phyloP scores from a whole-genome alignment of 2,329 filamentous ascomycete genomes.

The Phyllosticta citriasiana region DNA sequence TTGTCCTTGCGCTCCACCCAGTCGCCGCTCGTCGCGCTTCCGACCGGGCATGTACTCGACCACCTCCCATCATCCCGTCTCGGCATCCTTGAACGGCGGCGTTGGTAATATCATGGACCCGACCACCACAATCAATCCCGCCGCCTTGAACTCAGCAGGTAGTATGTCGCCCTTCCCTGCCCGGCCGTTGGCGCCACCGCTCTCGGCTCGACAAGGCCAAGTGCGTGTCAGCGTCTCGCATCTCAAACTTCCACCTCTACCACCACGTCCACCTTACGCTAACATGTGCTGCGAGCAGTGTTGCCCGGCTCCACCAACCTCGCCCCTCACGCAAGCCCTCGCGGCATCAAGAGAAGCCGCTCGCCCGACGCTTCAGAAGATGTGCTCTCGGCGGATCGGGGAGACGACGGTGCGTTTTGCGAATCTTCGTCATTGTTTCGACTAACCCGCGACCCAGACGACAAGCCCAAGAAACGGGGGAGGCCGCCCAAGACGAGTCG shows the following conservation, averaged over 20 bases:
- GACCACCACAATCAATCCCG: conserved; percentile 32
- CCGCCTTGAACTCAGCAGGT: conserved; percentile 29
- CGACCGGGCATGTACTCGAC: conserved; percentile 26
- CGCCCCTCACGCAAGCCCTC: conserved; percentile 24
- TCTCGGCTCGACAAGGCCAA: conserved; percentile 3
- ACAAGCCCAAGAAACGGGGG: conserved; percentile 34
- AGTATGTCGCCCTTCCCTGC: conserved; percentile 13
- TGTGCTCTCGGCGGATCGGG: conserved; percentile 21
- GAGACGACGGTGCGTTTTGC: conserved; percentile 20
- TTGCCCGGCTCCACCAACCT: conserved; percentile 21
- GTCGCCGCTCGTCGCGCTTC: conserved; percentile 3
- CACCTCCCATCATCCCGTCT: conserved; percentile 26
- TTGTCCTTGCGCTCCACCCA: not conserved
- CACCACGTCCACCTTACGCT: not conserved
- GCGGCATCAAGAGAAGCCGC: conserved; percentile 32
- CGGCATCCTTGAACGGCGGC: conserved; percentile 29
- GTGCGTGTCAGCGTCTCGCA: conserved; percentile 1
- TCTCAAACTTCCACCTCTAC: not conserved
- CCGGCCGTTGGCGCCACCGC: not conserved
- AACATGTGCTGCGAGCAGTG: conserved; percentile 15
- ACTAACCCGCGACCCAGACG: conserved; percentile 16
- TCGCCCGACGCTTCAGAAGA: conserved; percentile 29
- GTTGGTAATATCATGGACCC: conserved; percentile 31
- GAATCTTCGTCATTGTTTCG: not conserved
- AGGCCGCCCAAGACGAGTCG: conserved; percentile 51